These are phyloP conservation scores for Plectosphaerella sp. DNA, from an alignment of 2,329 filamentous ascomycete species.

Conservation along the genomic window DNA sequence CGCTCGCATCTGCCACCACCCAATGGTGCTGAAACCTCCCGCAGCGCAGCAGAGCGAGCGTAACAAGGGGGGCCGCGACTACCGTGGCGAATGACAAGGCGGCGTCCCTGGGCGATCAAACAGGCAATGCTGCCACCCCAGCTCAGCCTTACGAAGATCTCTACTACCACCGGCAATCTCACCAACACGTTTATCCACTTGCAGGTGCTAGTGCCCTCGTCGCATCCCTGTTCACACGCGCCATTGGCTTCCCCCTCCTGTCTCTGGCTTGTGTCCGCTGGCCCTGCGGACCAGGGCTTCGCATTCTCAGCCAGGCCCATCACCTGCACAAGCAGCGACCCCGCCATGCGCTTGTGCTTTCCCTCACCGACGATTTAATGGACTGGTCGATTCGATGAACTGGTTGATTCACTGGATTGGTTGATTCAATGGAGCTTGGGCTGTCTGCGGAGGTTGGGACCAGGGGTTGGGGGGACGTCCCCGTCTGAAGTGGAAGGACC, in stretches of 20 bases:
- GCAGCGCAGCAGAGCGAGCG: background rate
- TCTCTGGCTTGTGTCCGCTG: too few species aligned
- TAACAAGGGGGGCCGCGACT: background rate
- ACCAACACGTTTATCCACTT: constrained; percentile 9
- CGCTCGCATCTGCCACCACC: background rate
- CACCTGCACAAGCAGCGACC: too few species aligned
- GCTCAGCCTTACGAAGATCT: constrained; percentile 14
- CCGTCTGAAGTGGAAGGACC: too few species aligned
- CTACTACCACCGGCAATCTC: constrained; percentile 3
- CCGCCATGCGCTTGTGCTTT: too few species aligned
- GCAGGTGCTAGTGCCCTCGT: constrained; percentile 6
- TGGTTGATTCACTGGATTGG: too few species aligned
- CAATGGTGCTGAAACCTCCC: background rate
- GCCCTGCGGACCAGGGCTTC: too few species aligned
- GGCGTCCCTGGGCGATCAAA: background rate
- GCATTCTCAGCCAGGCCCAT: too few species aligned
- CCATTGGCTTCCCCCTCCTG: constrained; percentile 6
- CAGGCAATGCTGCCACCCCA: background rate
- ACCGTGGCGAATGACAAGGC: background rate
- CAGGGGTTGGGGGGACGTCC: too few species aligned
- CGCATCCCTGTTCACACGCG: constrained; percentile 1
- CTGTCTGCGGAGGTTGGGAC: too few species aligned
- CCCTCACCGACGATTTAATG: too few species aligned
- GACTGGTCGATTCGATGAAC: too few species aligned
- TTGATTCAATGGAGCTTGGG: too few species aligned